Evolutionary conservation across 495 filamentous ascomycete genomes (phyloP).

Genomic region (Glutinoglossum americanum): DNA sequence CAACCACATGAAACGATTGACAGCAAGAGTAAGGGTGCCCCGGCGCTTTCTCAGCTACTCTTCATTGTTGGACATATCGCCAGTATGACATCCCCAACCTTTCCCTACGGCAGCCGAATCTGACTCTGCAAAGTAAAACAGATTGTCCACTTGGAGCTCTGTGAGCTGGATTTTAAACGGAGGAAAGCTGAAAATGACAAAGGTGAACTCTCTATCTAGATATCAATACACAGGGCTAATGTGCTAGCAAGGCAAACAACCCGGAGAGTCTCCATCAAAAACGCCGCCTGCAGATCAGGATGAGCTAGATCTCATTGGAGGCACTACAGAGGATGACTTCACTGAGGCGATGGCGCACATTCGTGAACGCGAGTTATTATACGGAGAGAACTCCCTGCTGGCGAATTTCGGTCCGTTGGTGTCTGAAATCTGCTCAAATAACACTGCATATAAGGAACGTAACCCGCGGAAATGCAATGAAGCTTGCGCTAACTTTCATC

Average conservation of each 20-base stretch:
- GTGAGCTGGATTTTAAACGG: slow-evolving; percentile 92
- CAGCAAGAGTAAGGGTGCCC: slow-evolving; percentile 34
- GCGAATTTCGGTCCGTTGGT: slow-evolving; percentile 80
- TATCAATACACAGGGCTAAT: not conserved
- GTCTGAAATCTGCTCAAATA: slow-evolving; percentile 82
- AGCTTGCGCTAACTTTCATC: not conserved
- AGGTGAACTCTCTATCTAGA: not conserved
- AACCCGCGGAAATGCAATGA: not conserved
- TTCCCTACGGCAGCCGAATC: not conserved
- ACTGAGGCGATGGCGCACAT: slow-evolving; percentile 90
- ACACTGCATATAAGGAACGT: slow-evolving; percentile 50
- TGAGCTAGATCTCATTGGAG: slow-evolving; percentile 88
- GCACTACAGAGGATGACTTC: slow-evolving; percentile 96
- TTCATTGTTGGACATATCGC: slow-evolving; percentile 43
- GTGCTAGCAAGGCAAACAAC: slow-evolving; percentile 19
- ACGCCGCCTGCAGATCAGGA: slow-evolving; percentile 30
- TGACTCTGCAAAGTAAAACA: slow-evolving; percentile 44
- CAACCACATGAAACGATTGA: slow-evolving; percentile 13
- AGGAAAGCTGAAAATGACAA: slow-evolving; percentile 90
- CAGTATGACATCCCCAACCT: not conserved
- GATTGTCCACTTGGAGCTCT: slow-evolving; percentile 97
- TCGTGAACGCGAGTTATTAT: slow-evolving; percentile 81
- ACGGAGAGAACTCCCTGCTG: slow-evolving; percentile 64
- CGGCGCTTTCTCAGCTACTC: slow-evolving; percentile 70
- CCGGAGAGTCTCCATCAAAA: slow-evolving; percentile 24